A percentile compares a stretch with the other conserved stretches of the same genome.
These are phyloP conservation scores for Sphaerulina musiva DNA, from an alignment of 2,329 filamentous ascomycete species.

Conservation along the genomic window DNA sequence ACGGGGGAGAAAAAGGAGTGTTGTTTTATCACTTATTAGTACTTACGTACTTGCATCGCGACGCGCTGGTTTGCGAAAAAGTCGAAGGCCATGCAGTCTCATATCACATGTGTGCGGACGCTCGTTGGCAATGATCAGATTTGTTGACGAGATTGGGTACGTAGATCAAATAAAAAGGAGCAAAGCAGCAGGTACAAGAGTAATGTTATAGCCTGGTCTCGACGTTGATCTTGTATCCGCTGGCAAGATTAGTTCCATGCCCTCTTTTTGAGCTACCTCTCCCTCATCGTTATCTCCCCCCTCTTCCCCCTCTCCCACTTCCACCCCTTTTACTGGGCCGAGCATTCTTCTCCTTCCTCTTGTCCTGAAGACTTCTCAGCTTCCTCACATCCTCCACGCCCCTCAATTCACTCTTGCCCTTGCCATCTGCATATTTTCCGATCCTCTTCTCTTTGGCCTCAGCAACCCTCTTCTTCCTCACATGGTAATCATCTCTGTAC, in stretches of 20 bases:
- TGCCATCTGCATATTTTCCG: constrained; percentile 61
- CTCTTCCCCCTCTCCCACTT: neutral
- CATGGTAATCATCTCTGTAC: constrained; percentile 82
- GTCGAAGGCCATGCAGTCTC: too few species aligned
- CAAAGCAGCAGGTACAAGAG: too few species aligned
- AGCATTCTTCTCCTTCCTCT: constrained; percentile 78
- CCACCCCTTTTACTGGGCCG: constrained; percentile 47
- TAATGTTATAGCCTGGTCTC: too few species aligned
- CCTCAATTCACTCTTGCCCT: constrained; percentile 73
- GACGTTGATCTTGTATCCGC: too few species aligned
- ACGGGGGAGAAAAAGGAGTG: constrained; percentile 3
- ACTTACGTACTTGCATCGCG: too few species aligned
- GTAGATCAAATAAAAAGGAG: too few species aligned
- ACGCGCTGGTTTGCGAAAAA: too few species aligned
- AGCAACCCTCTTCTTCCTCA: constrained; percentile 80
- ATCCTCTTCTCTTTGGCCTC: constrained; percentile 81
- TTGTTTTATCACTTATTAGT: neutral
- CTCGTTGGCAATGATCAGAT: too few species aligned
- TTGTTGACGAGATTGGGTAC: too few species aligned
- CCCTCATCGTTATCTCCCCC: neutral
- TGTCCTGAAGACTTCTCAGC: constrained; percentile 69
- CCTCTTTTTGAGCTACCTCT: too few species aligned
- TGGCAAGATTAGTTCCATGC: too few species aligned
- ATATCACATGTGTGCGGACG: too few species aligned
- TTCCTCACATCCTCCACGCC: constrained; percentile 78